These are phyloP conservation scores for Marasmius sp. DNA, from an alignment of 1,284 basidiomycete genomes.

Conservation along the genomic window DNA sequence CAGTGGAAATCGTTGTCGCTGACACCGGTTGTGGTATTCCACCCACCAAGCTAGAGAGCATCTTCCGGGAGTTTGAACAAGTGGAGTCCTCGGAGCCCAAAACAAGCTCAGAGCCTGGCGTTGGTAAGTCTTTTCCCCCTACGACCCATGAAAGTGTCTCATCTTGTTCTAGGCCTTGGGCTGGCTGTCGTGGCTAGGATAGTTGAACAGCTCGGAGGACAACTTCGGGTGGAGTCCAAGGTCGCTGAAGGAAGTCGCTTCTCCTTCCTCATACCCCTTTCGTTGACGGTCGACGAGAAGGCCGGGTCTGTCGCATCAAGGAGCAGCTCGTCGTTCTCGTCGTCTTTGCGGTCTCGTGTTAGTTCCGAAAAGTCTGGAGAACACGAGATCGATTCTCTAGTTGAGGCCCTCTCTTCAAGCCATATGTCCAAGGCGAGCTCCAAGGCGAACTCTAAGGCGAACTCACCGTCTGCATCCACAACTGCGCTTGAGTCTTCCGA, in stretches of 20 bases:
- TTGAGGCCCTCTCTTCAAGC: conserved; percentile 56
- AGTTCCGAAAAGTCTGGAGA: conserved; percentile 16
- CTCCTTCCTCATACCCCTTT: conserved; percentile 68
- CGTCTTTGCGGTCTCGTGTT: conserved; percentile 16
- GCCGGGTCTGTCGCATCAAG: conserved; percentile 19
- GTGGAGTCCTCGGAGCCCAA: conserved; percentile 59
- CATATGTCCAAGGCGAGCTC: conserved; percentile 28
- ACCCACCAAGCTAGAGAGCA: conserved; percentile 71
- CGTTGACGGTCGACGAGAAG: conserved; percentile 26
- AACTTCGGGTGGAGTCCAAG: conserved; percentile 78
- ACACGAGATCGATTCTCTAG: conserved; percentile 64
- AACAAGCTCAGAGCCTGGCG: conserved; percentile 39
- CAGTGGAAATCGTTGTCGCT: conserved; percentile 73
- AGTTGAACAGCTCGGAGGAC: conserved; percentile 78
- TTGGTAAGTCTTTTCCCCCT: conserved; percentile 40
- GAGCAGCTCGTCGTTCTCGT: conserved; percentile 15
- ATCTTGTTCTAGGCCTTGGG: conserved; percentile 56
- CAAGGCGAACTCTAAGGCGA: not conserved
- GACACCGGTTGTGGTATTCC: conserved; percentile 83
- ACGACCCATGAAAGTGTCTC: not conserved
- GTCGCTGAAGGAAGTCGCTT: conserved; percentile 72
- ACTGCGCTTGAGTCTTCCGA: not conserved
- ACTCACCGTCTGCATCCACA: not conserved
- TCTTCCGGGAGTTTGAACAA: conserved; percentile 87
- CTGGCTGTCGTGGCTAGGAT: conserved; percentile 84